Base-by-base conservation (phyloP, 768 basidiomycete species). In the Amanita brunnescens region DNA sequence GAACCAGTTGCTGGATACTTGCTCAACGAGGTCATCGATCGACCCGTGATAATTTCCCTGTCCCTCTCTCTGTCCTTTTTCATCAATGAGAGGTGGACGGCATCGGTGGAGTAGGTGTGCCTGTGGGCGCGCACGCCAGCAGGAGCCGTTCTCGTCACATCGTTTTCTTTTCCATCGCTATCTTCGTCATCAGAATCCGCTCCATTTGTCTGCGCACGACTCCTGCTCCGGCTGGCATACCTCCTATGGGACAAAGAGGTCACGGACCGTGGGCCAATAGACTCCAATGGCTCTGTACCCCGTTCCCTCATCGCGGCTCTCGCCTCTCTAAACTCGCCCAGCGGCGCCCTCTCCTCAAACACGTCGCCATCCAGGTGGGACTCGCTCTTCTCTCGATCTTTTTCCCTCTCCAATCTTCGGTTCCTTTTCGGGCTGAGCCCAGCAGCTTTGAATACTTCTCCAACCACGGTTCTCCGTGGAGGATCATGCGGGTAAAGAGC, bases 391-490 rank as follows among this genome's bases (percentile, higher is more conserved):
- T 43, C 49, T 33, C 53, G 35, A 35, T 53, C 47, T 32, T n/a
- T 20, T 52, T 20, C 54, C 52, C 49, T 33, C 38, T 44, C 58
- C 6, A 39, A 21, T 43, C 44, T 54, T 58, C 64, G 43, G 49
- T 60, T 56, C 58, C 60, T 42, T 64, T 63, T 65, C 61, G 73
- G 59, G 26, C 72, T 74, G 51, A 89, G 67, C 8, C 87, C 88
- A 0, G 87, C 85, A 0, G 86, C 84, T 43, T 82, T 73, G 52
- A 90, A 60, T 13, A 80, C 80, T 62, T 88, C 85, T 3, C 83
- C 79, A 7, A 86, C 63, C 12, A 90, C 63, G 57, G 76, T 81
- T 52, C 85, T 66, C 9, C 78, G 74, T 12, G 66, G 69, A 33
- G 62, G 62, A 54, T 64, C 73, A 23, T 67, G 68, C 6, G 62